Conservation (phyloP, 2,329 filamentous ascomycete genomes). For the Ceratocystis papillata region DNA sequence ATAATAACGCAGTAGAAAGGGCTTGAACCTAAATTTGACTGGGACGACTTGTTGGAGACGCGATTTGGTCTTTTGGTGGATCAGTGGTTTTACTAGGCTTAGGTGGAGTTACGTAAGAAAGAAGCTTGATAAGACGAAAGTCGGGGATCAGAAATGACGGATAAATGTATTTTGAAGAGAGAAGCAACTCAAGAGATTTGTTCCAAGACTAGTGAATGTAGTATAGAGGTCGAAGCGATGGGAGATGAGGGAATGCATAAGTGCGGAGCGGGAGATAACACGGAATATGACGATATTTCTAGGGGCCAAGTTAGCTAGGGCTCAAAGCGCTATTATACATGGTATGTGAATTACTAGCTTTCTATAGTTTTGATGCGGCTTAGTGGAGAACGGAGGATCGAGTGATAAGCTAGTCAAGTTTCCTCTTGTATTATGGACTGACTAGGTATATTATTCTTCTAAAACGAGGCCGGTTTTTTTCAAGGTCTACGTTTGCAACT, state of each 20-base stretch:
- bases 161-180: background rate
- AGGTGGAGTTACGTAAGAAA: conserved; percentile 10
- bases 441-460: too few species aligned
- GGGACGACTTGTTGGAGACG: background rate
- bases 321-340: background rate
- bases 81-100: background rate
- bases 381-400: background rate
- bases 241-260: background rate
- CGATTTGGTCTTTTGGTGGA: background rate
- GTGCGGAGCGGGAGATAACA: background rate
- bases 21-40: background rate
- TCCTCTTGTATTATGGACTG: background rate
- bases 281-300: background rate
- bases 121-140: background rate
- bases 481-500: too few species aligned
- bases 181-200: background rate
- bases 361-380: background rate
- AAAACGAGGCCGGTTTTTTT: too few species aligned
- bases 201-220: background rate
- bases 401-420: background rate
- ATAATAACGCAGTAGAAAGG: background rate
- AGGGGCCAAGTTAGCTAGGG: background rate
- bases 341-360: background rate
- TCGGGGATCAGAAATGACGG: background rate
- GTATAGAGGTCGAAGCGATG: background rate